Evolutionary conservation across 1,284 basidiomycete genomes (phyloP), one percentile per base, ranked within the genome.

Genomic region (Sanghuangporus sanghuang): DNA sequence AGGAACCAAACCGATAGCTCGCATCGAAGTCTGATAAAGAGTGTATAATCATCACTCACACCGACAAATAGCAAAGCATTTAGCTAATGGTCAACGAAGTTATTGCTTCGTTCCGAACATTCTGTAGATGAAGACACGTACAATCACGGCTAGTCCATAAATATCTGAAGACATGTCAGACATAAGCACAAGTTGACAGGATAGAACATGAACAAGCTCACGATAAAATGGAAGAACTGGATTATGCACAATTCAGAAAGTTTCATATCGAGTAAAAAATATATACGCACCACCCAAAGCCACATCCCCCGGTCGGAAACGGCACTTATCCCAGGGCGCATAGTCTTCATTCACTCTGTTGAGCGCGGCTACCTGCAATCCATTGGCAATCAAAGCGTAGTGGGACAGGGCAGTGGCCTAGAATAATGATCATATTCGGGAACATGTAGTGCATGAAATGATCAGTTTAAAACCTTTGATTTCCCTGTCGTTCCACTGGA

Each of bases 401-500:
- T 92, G 90, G 1, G 90, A 75, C 65, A 92, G 88, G 12, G 78
- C 79, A 32, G 92, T 85, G 5, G 89, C 90, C 84, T 89, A 62
- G 32, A 9, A 53, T 23, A 6, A 4, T 6, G 50, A 38, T n/a
- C n/a, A n/a, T 44, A 27, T n/a, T 57, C 61, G 63, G 53, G 46
- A 7, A 52, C 16, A 46, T 11, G 7, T 16, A 2, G 7, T 3
- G 16, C 21, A 46, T 46, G 21, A n/a, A 3, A 16, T n/a, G 16
- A n/a, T 46, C 16, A 46, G 12, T 14, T 9, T 42, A 18, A 18
- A 66, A 85, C 88, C 81, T 93, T 93, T 1, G 92, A 89, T 69
- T 82, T 85, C 6, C 92, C 91, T 67, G 92, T 94, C 1, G 92
- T 94, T n/a, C 92, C 92, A 63, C 87, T 90, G 0, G 89, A 92